Evolutionary conservation across 2,329 filamentous ascomycete genomes (phyloP).

Genomic region (Fonsecaea pedrosoi): DNA sequence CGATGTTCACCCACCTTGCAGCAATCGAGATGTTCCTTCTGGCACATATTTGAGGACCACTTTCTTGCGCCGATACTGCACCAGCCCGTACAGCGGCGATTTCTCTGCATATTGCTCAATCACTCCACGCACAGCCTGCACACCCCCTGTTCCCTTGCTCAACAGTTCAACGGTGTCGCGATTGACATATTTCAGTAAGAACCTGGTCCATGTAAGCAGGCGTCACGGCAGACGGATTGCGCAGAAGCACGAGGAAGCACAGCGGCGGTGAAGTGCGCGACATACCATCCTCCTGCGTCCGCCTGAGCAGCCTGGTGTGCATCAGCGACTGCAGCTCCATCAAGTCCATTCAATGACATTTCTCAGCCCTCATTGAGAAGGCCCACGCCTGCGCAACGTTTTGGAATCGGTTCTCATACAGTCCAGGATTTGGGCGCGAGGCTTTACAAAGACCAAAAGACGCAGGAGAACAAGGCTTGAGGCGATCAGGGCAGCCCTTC

Average conservation of each 20-base stretch:
- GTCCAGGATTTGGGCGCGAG: constrained; percentile 9
- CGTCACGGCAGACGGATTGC: constrained; percentile 4
- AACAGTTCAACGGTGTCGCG: constrained; percentile 87
- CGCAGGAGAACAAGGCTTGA: constrained; percentile 15
- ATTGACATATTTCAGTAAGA: constrained; percentile 87
- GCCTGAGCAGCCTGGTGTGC: constrained; percentile 79
- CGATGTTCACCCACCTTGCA: constrained; percentile 74
- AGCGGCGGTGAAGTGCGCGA: constrained; percentile 34
- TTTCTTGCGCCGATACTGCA: constrained; percentile 87
- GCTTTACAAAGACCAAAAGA: not conserved
- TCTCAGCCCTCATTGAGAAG: constrained; percentile 45
- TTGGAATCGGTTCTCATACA: constrained; percentile 20
- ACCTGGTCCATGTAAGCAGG: constrained; percentile 64
- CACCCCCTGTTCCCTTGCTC: constrained; percentile 77
- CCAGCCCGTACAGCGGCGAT: constrained; percentile 88
- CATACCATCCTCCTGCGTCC: constrained; percentile 94
- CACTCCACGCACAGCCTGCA: constrained; percentile 79
- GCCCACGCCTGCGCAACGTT: constrained; percentile 17
- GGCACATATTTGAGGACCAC: constrained; percentile 92
- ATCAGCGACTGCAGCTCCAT: constrained; percentile 70
- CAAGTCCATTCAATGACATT: constrained; percentile 41
- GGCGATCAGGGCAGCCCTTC: constrained; percentile 1
- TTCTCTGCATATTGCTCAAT: constrained; percentile 81
- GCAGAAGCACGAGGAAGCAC: constrained; percentile 11
- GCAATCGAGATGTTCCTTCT: constrained; percentile 83